Evolutionary conservation across 208 protist genomes (phyloP), one percentile per base, ranked within the genome.

Genomic region (Leptomonas seymouri): DNA sequence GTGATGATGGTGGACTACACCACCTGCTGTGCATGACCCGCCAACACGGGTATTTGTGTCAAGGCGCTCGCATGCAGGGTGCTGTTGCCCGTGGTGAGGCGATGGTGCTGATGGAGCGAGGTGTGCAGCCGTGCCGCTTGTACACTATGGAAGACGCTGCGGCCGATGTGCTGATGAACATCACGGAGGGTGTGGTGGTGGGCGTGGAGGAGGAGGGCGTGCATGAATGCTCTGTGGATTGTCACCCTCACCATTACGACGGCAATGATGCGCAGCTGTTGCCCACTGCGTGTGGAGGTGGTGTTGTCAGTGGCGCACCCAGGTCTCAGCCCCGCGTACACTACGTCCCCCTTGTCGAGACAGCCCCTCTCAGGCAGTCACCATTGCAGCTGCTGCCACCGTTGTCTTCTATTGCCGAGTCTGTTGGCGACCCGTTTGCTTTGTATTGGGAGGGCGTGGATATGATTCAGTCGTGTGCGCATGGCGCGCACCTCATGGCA

Each of bases 361-460:
- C 39, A 14, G 39, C 53, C 23, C 64, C 23, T n/a, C 9, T 30
- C 46, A 16, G 27, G 42, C 16, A 7, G 12, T 25, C 48, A 21
- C 23, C 48, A 23, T 8, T 18, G 28, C 9, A 20, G 11, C 27
- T 7, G 9, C 28, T 5, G 51, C 31, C 34, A 39, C 34, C 34
- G 34, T 39, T 39, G 34, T 39, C 14, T 4, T 12, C 42, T 18
- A 21, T 45, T 18, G 23, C 20, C 20, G 28, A 16, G 15, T 36
- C 53, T 41, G 28, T 30, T 2, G 28, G 21, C 8, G 64, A 58
- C 18, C 48, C 53, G 15, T 73, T 84, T 56, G 56, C 56, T 27
- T 36, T 77, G 15, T 77, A 67, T 62, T 74, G 60, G 62, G 79
- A 84, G 41, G 79, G 79, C 42, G 48, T 80, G 23, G 67, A 36